Evolutionary conservation across 1,139 yeast species (phyloP).

Genomic region (Saccharomyces hybrid): DNA sequence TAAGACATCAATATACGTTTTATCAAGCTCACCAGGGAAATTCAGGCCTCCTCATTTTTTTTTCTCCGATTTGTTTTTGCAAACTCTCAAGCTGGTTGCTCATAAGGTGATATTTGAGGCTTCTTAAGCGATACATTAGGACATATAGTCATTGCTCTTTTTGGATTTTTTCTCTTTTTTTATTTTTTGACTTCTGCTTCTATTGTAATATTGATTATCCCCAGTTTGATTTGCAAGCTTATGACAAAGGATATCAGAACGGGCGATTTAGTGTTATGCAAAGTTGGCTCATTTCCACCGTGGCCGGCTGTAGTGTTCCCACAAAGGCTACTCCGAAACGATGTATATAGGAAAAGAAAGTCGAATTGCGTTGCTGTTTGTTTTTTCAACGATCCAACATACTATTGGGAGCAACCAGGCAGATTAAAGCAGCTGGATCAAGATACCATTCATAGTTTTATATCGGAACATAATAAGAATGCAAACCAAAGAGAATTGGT

Average conservation of each 20-base stretch:
- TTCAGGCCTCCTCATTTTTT: background rate
- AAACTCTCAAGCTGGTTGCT: background rate
- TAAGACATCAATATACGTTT: background rate
- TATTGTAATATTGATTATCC: background rate
- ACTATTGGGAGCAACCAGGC: slow-evolving; percentile 31
- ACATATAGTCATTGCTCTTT: background rate
- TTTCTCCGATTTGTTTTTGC: background rate
- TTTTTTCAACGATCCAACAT: slow-evolving; percentile 33
- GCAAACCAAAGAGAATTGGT: slow-evolving; percentile 20
- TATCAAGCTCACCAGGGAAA: background rate
- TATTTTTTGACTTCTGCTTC: background rate
- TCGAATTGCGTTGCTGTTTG: slow-evolving; percentile 30
- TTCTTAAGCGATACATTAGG: background rate
- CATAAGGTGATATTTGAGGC: background rate
- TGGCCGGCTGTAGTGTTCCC: slow-evolving; percentile 37
- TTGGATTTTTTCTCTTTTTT: background rate
- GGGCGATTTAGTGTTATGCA: slow-evolving; percentile 33
- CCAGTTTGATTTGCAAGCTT: background rate
- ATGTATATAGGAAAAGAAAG: slow-evolving; percentile 26
- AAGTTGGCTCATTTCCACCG: slow-evolving; percentile 32
- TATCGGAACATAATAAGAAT: slow-evolving; percentile 13
- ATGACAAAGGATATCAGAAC: slow-evolving; percentile 22
- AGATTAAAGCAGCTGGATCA: slow-evolving; percentile 20
- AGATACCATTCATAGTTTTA: slow-evolving; percentile 14
- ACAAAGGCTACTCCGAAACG: slow-evolving; percentile 27